A percentile compares a stretch with the other conserved stretches of the same genome.
Evolutionary conservation across 202 grass and related monocot genomes (phyloP).

Genomic region (Setaria italica): DNA sequence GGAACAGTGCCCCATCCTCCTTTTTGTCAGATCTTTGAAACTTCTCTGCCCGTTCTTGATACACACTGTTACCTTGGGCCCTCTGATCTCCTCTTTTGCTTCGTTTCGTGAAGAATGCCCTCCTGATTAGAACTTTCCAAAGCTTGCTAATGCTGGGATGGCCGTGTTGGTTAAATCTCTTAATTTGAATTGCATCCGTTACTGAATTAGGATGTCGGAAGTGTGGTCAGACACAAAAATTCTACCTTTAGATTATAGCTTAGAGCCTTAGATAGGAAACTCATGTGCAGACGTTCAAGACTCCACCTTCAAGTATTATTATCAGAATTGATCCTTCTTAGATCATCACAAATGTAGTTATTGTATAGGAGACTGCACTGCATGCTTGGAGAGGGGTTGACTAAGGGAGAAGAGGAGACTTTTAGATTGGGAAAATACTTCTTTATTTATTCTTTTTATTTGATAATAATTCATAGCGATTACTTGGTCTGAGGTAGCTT

Average conservation of each 20-base stretch:
- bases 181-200: not conserved
- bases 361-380: not conserved
- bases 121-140: not conserved
- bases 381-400: not conserved
- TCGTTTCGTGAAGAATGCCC: not conserved
- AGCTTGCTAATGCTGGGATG: conserved; percentile 5
- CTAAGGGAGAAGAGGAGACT: not conserved
- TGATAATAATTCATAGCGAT: not conserved
- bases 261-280: not conserved
- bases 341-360: not conserved
- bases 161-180: not conserved
- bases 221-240: not conserved
- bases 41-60: not conserved
- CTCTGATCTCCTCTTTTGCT: not conserved
- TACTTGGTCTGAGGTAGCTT: not conserved
- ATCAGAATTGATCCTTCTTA: too few relatives aligned
- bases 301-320: not conserved
- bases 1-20: not conserved
- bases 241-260: not conserved
- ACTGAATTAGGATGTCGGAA: not conserved
- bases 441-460: not conserved
- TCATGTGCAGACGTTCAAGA: not conserved
- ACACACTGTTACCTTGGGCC: not conserved
- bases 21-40: not conserved
- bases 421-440: not conserved